phyloP scores from a whole-genome alignment of 164 flowering plant species.

The Warburgia ugandensis region DNA sequence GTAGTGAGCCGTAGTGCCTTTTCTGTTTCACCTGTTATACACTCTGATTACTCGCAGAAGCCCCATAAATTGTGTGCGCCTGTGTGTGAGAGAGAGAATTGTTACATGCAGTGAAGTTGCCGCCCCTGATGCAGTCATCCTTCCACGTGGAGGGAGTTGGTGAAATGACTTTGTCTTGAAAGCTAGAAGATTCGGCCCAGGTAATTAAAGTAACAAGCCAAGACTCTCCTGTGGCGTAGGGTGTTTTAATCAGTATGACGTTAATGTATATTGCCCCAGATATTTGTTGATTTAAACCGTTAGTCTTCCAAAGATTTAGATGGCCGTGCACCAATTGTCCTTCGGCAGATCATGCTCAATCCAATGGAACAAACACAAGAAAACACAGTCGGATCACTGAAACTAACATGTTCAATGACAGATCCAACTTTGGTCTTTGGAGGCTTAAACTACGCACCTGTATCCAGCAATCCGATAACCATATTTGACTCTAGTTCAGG shows the following conservation, averaged over 20 bases:
- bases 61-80: no score
- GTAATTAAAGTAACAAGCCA: slow-evolving; percentile 1
- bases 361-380: no score
- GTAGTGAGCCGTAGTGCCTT: no score
- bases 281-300: no score
- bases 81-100: slow-evolving; percentile 15
- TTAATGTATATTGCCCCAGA: no score
- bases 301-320: background rate
- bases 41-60: no score
- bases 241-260: background rate
- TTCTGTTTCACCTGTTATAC: no score
- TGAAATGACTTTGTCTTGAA: slow-evolving; percentile 12
- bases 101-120: slow-evolving; percentile 34
- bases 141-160: slow-evolving; percentile 21
- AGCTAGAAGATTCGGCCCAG: slow-evolving; percentile 9
- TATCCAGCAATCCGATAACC: slow-evolving; percentile 16
- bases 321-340: background rate
- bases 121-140: slow-evolving; percentile 8
- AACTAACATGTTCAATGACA: background rate
- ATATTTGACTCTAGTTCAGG: slow-evolving; percentile 6
- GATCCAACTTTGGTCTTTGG: background rate
- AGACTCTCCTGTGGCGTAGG: background rate
- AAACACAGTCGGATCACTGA: no score
- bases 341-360: background rate
- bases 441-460: slow-evolving; percentile 6